phyloP scores from a whole-genome alignment of 2,329 filamentous ascomycete genomes.

The Alternaria sp. region DNA sequence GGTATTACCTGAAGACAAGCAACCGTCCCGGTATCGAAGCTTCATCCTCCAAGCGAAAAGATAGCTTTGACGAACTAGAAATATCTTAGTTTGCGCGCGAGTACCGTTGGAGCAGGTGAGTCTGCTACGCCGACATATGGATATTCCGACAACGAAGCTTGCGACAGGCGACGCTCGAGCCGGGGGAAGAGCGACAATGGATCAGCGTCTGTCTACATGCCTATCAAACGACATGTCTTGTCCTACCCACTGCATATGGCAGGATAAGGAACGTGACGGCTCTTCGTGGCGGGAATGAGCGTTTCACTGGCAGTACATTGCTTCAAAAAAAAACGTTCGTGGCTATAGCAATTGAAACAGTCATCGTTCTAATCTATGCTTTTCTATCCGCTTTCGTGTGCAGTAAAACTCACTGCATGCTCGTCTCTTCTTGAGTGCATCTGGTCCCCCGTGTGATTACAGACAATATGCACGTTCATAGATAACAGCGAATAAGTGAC shows the following conservation, averaged over 20 bases:
- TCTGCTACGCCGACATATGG: background rate
- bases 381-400: background rate
- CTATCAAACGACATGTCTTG: background rate
- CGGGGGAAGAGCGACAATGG: slow-evolving; percentile 1
- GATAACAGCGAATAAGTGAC: slow-evolving; percentile 3
- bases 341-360: slow-evolving; percentile 2
- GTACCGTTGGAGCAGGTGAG: slow-evolving; percentile 1
- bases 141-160: background rate
- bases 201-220: slow-evolving; percentile 2
- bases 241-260: slow-evolving; percentile 2
- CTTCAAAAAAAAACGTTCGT: slow-evolving; percentile 3
- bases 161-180: slow-evolving; percentile 3
- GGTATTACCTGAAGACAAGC: slow-evolving; percentile 7
- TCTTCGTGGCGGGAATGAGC: slow-evolving; percentile 1
- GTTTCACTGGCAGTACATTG: slow-evolving; percentile 1
- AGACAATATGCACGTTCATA: background rate
- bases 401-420: background rate
- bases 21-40: slow-evolving; percentile 2
- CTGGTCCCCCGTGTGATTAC: background rate
- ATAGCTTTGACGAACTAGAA: background rate
- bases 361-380: background rate
- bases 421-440: background rate
- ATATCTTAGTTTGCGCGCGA: background rate
- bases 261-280: background rate
- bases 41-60: slow-evolving; percentile 2